Percentiles rank a stretch among this genome's conserved stretches.
Conservation (phyloP, 78 protist species). For the Polysphondylium violaceum region DNA sequence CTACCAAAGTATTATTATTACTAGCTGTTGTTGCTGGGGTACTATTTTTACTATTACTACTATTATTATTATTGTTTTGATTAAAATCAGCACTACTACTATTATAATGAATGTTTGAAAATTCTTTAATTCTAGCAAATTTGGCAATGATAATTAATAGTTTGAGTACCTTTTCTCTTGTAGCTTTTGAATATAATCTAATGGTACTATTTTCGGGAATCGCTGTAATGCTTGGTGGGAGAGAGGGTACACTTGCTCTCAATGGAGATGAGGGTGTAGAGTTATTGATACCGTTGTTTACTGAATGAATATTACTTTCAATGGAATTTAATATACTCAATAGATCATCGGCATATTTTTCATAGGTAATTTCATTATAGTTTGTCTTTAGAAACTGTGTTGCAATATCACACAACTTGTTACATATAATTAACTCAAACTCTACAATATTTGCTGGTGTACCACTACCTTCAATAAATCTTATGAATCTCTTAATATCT, state of each 20-base stretch:
- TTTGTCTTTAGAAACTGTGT: neutral
- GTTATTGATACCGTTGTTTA: too few relatives aligned
- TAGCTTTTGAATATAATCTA: neutral
- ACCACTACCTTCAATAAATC: neutral
- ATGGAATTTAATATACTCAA: neutral
- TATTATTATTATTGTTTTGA: too few relatives aligned
- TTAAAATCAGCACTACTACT: too few relatives aligned
- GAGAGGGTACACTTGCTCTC: too few relatives aligned
- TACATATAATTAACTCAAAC: too few relatives aligned
- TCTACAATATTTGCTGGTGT: constrained; percentile 2
- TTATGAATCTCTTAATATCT: constrained; percentile 19
- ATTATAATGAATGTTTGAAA: too few relatives aligned
- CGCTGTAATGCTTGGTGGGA: constrained; percentile 13
- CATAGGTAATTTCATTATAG: constrained; percentile 15
- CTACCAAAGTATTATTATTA: too few relatives aligned
- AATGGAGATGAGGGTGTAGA: too few relatives aligned
- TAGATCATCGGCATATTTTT: constrained; percentile 21
- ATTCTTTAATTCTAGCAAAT: constrained; percentile 38
- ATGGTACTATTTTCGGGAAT: too few relatives aligned
- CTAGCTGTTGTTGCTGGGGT: too few relatives aligned
- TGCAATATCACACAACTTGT: constrained; percentile 3
- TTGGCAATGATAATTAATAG: constrained; percentile 51
- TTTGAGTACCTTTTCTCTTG: constrained; percentile 28
- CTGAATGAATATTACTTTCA: too few relatives aligned
- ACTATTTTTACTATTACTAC: too few relatives aligned